These are phyloP conservation scores for Cercophora samala DNA, from an alignment of 495 filamentous ascomycete genomes.

Conservation along the genomic window DNA sequence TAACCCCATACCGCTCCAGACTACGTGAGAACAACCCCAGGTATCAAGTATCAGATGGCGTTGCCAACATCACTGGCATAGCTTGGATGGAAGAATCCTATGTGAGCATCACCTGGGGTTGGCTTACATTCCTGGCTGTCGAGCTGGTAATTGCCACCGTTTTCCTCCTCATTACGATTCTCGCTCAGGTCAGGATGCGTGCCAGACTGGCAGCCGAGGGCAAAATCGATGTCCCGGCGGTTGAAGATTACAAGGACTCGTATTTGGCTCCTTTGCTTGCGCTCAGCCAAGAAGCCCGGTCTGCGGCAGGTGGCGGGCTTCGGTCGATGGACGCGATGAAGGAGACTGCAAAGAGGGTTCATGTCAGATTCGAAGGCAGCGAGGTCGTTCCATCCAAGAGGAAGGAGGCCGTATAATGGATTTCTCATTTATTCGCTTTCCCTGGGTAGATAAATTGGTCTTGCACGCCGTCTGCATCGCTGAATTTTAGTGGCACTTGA, in stretches of 20 bases:
- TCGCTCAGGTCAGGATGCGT: background rate
- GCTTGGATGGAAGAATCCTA: background rate
- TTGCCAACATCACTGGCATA: background rate
- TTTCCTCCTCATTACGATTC: background rate
- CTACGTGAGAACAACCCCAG: background rate
- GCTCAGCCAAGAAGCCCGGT: background rate
- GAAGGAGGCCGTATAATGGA: background rate
- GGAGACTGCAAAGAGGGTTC: background rate
- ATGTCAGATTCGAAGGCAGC: background rate
- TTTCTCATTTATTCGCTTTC: too few relatives aligned
- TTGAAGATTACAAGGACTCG: background rate
- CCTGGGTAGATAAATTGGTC: too few relatives aligned
- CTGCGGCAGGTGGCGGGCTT: background rate
- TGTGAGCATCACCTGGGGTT: background rate
- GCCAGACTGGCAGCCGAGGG: background rate
- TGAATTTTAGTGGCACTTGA: too few relatives aligned
- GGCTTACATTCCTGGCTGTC: background rate
- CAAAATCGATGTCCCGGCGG: background rate
- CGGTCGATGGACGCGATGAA: background rate
- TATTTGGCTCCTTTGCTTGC: background rate
- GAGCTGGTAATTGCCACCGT: background rate
- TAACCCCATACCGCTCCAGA: too few relatives aligned
- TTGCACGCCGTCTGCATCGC: too few relatives aligned
- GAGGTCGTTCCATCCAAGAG: background rate
- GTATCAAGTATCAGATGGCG: background rate